phyloP scores from a whole-genome alignment of 306 rosid species.

The Cicer arietinum region DNA sequence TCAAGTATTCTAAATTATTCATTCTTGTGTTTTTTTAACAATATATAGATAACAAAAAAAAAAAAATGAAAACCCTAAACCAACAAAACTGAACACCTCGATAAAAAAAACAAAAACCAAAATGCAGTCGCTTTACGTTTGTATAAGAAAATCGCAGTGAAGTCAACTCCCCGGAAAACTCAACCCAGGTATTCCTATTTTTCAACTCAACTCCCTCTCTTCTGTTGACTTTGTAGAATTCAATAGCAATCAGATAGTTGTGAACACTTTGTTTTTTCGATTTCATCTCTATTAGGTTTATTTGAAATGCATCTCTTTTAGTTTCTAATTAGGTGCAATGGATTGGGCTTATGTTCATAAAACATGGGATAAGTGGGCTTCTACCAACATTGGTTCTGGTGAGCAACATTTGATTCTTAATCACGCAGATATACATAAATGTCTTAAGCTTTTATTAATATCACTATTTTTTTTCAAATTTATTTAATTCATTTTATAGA shows the following conservation, averaged over 20 bases:
- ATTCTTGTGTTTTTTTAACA: no score
- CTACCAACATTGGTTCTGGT: conserved; percentile 74
- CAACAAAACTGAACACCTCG: no score
- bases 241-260: no score
- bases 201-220: not conserved
- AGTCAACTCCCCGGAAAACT: no score
- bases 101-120: no score
- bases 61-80: no score
- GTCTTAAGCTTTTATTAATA: not conserved
- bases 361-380: conserved; percentile 92
- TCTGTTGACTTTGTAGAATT: no score
- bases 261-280: no score
- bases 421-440: not conserved
- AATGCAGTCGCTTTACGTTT: no score
- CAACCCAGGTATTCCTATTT: not conserved
- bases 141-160: not conserved
- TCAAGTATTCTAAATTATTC: no score
- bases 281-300: not conserved
- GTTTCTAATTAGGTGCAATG: conserved; percentile 53
- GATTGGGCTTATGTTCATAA: conserved; percentile 80
- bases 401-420: conserved; percentile 22
- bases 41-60: no score
- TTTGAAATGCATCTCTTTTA: not conserved
- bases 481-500: conserved; percentile 1
- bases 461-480: not conserved